Evolutionary conservation across 352 stramenopile species (phyloP).

Genomic region (Globisporangium camurandrum): DNA sequence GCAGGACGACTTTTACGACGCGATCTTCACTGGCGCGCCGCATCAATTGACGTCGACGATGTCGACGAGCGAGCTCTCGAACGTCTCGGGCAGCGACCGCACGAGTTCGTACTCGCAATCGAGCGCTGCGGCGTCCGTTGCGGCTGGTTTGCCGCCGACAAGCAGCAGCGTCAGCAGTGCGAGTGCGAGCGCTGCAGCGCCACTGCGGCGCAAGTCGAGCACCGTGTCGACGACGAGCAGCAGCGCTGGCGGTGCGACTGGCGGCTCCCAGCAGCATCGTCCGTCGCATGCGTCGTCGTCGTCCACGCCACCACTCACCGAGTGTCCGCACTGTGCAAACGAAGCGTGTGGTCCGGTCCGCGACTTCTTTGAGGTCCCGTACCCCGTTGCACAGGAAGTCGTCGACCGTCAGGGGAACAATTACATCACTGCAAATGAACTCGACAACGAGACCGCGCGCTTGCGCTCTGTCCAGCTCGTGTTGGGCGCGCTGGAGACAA

Average conservation of each 20-base stretch:
- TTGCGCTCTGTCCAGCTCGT: conserved; percentile 52
- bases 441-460: conserved; percentile 66
- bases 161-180: conserved; percentile 30
- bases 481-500: conserved; percentile 30
- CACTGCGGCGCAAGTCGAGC: conserved; percentile 50
- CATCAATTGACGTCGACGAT: conserved; percentile 11
- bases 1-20: conserved; percentile 77
- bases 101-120: conserved; percentile 42
- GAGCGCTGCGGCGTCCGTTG: conserved; percentile 23
- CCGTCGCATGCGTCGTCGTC: conserved; percentile 12
- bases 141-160: conserved; percentile 7
- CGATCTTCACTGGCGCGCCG: conserved; percentile 55
- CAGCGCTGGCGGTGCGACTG: background rate
- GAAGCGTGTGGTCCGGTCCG: conserved; percentile 55
- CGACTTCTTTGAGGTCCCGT: conserved; percentile 64
- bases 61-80: conserved; percentile 13
- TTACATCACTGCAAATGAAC: conserved; percentile 54
- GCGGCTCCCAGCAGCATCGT: too few species aligned
- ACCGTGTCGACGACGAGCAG: conserved; percentile 26
- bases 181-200: conserved; percentile 14
- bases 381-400: conserved; percentile 59
- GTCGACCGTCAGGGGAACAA: conserved; percentile 25
- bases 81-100: conserved; percentile 22
- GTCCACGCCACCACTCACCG: conserved; percentile 10
- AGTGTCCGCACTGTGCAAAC: conserved; percentile 62